These are phyloP conservation scores for Dactylellina leptospora DNA, from an alignment of 2,329 filamentous ascomycete genomes.

Conservation along the genomic window DNA sequence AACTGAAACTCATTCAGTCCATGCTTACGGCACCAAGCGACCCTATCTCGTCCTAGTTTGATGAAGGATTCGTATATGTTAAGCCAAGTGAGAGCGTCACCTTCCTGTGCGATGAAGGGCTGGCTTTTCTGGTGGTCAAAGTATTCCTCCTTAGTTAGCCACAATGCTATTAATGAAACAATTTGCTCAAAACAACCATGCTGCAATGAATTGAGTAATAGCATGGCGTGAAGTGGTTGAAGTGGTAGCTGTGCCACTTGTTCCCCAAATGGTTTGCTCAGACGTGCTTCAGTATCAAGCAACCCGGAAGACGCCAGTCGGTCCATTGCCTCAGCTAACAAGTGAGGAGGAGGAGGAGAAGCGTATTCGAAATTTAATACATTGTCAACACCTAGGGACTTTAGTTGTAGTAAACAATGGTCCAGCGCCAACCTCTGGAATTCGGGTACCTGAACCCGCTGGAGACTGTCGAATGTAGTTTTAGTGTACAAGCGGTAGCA, in stretches of 20 bases:
- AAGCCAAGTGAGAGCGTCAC: constrained; percentile 87
- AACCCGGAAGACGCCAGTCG: constrained; percentile 86
- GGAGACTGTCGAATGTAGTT: constrained; percentile 70
- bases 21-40: constrained; percentile 86
- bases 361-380: constrained; percentile 89
- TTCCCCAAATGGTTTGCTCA: constrained; percentile 85
- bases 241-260: constrained; percentile 93
- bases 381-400: constrained; percentile 94
- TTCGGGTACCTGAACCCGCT: constrained; percentile 81
- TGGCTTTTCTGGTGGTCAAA: constrained; percentile 33
- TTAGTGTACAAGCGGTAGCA: constrained; percentile 94
- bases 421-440: constrained; percentile 92
- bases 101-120: constrained; percentile 86
- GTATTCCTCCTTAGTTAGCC: constrained; percentile 31
- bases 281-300: constrained; percentile 85
- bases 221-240: constrained; percentile 97
- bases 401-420: constrained; percentile 86
- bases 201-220: constrained; percentile 61
- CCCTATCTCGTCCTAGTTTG: constrained; percentile 80
- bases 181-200: constrained; percentile 45
- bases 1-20: constrained; percentile 86
- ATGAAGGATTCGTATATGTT: constrained; percentile 92
- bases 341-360: constrained; percentile 82
- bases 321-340: constrained; percentile 86
- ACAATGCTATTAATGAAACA: constrained; percentile 22